Conservation (phyloP, 306 rosid genomes). For the Quercus gilva region DNA sequence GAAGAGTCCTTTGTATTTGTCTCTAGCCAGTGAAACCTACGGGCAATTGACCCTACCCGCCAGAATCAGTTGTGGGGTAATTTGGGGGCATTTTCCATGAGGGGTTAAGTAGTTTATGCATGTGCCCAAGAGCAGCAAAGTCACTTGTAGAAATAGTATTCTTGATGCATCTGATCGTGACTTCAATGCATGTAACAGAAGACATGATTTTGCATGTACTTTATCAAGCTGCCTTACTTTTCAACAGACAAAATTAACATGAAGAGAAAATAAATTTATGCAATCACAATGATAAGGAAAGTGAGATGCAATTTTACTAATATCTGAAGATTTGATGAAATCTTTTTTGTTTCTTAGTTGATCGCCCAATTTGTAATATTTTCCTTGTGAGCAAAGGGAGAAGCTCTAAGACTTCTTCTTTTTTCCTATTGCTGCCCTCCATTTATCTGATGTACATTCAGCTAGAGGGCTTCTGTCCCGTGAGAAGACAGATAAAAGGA, state of each 20-base stretch:
- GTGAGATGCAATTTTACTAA: not conserved
- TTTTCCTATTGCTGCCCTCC: not conserved
- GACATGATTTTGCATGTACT: no score
- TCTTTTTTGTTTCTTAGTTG: not conserved
- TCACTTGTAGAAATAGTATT: no score
- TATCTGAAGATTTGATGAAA: not conserved
- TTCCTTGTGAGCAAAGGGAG: not conserved
- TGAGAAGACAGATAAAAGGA: not conserved
- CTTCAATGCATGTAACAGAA: no score
- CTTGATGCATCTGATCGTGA: no score
- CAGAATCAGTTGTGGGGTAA: no score
- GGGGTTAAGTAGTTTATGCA: no score
- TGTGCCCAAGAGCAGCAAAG: no score
- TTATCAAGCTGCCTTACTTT: not conserved
- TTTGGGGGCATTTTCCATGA: no score
- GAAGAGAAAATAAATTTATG: not conserved
- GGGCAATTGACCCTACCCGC: no score
- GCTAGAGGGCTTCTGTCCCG: not conserved
- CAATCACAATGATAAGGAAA: not conserved
- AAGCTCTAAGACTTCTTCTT: not conserved
- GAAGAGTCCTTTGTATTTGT: no score
- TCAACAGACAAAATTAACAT: not conserved
- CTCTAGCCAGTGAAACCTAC: no score
- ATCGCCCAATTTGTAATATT: not conserved
- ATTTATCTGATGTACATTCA: not conserved